Base-by-base conservation (phyloP, 2,329 filamentous ascomycete species). In the Alternaria alternata region DNA sequence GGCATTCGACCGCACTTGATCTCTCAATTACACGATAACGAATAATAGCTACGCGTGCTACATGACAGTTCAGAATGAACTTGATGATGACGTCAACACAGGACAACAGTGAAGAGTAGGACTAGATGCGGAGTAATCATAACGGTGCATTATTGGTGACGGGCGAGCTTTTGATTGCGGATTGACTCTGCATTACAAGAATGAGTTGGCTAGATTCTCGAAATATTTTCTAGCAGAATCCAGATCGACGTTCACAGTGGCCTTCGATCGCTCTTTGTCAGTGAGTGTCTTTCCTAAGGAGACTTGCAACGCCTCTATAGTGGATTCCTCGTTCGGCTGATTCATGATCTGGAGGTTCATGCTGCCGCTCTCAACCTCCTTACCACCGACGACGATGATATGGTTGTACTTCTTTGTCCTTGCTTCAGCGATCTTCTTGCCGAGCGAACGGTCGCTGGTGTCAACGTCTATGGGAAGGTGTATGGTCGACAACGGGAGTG, bases 381-480 rank as follows among this genome's bases (percentile, higher is more conserved):
- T 66, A 2, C 59, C 54, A 3, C 93, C 93, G 11, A 95, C 82
- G 1, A 93, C 88, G 32, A 92, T 84, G 53, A 95, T 87, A 56
- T 91, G 82, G 54, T 90, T 88, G 75, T 94, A 95, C 41, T 89
- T 89, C 77, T 88, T 90, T 48, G 79, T 75, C 65, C 86, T 89
- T n/a, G 92, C 93, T 72, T 91, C 87, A 32, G 85, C 84, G 22
- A 93, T 84, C 77, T 95, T 96, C 73, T 88, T 86, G 2, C 84
- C 83, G 8, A 96, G 76, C 1, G 86, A 83, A 52, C 88, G 85
- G 14, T 84, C 81, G 54, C 86, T 89, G 34, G 81, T 83, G 70
- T 95, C 91, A 16, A 93, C 75, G 61, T 94, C 91, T 32, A 96
- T 86, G 14, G 86, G 81, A 43, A 94, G 82, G 7, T 88, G 89